Conservation (phyloP, 768 basidiomycete genomes). For the Russula sp. region DNA sequence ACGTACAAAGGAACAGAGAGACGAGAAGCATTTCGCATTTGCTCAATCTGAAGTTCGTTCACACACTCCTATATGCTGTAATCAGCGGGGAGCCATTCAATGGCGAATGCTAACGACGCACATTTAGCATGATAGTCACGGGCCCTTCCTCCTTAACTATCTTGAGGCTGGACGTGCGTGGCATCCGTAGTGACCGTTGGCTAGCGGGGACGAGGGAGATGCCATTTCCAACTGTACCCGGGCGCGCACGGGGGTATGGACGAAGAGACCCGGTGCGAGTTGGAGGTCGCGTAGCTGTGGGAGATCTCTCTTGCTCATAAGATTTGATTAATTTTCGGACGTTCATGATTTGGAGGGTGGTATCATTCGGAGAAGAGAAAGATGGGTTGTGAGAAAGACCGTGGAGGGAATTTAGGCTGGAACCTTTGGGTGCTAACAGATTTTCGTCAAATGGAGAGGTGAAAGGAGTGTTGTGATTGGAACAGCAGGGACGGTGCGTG, state of each 20-base stretch:
- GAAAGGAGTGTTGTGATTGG: neutral
- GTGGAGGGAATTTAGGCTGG: neutral
- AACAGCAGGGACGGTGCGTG: neutral
- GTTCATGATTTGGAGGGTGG: conserved; percentile 8
- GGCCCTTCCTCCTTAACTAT: conserved; percentile 7
- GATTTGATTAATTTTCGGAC: conserved; percentile 13
- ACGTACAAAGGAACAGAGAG: conserved; percentile 12
- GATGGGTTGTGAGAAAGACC: neutral
- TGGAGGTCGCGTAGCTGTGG: neutral
- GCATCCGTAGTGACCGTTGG: conserved; percentile 3
- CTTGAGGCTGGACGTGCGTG: conserved; percentile 6
- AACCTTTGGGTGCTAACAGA: neutral
- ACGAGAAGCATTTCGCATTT: neutral
- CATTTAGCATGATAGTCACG: neutral
- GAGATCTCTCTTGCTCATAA: conserved; percentile 5
- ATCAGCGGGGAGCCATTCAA: neutral
- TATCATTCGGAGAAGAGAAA: neutral
- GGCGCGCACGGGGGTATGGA: neutral
- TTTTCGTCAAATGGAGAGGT: neutral
- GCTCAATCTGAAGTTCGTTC: conserved; percentile 3
- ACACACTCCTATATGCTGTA: neutral
- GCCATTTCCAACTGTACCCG: neutral
- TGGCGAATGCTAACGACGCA: neutral
- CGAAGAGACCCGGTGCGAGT: neutral
- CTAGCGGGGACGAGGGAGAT: neutral